phyloP scores from a whole-genome alignment of 345 rosid species.

The Conringia planisiliqua region DNA sequence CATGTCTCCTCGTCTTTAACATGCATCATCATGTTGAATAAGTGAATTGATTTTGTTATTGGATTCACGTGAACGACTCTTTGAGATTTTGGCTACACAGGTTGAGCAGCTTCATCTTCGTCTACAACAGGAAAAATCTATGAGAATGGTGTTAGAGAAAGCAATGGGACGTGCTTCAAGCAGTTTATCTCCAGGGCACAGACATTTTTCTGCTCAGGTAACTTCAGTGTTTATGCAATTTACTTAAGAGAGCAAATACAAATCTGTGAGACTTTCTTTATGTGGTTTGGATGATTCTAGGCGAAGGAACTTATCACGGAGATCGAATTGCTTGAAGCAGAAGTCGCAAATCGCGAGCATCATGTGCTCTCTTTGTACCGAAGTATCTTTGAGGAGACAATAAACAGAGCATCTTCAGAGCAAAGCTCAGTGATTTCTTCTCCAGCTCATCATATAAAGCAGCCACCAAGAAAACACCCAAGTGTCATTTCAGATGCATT shows the following conservation, averaged over 20 bases:
- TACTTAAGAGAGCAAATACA: background rate
- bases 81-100: constrained; percentile 40
- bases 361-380: constrained; percentile 80
- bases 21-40: background rate
- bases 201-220: constrained; percentile 77
- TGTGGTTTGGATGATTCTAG: constrained; percentile 36
- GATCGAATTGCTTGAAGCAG: constrained; percentile 82
- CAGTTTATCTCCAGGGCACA: constrained; percentile 89
- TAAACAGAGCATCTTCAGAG: constrained; percentile 54
- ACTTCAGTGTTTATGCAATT: background rate
- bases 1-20: background rate
- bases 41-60: background rate
- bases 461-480: constrained; percentile 62
- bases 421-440: constrained; percentile 62
- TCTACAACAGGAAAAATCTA: constrained; percentile 77
- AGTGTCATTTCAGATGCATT: constrained; percentile 76
- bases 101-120: constrained; percentile 75
- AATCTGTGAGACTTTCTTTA: background rate
- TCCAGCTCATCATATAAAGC: constrained; percentile 63
- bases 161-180: constrained; percentile 91
- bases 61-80: background rate
- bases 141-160: constrained; percentile 71
- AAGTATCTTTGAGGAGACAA: constrained; percentile 58
- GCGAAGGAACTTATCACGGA: constrained; percentile 76
- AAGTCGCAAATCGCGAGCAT: constrained; percentile 75